A percentile compares a stretch with the other conserved stretches of the same genome.
phyloP scores from a whole-genome alignment of 768 basidiomycete species.

The Amanita muscaria region DNA sequence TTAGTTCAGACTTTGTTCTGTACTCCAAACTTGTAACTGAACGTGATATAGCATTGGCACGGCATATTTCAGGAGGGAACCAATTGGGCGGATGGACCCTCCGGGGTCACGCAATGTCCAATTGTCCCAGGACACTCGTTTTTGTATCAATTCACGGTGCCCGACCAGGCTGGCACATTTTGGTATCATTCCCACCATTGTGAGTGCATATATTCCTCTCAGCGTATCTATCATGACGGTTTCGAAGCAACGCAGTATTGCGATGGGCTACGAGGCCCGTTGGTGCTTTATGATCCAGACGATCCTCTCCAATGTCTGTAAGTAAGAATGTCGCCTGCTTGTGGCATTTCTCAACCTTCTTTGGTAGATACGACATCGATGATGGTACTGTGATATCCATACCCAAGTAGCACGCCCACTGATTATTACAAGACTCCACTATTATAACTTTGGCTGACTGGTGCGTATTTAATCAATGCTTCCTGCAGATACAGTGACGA shows the following conservation, averaged over 20 bases:
- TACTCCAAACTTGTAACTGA: neutral
- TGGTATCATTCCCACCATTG: constrained; percentile 25
- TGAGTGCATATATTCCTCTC: constrained; percentile 14
- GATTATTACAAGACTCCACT: constrained; percentile 19
- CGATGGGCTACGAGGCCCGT: constrained; percentile 17
- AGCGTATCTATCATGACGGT: neutral
- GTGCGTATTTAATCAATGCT: constrained; percentile 18
- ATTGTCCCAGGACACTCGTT: constrained; percentile 29
- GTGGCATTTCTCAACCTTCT: neutral
- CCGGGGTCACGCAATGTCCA: constrained; percentile 33
- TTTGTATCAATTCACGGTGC: constrained; percentile 27
- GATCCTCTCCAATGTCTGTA: constrained; percentile 13
- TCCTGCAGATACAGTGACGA: neutral
- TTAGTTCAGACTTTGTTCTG: constrained; percentile 12
- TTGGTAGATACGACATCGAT: constrained; percentile 20
- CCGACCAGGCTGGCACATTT: constrained; percentile 20
- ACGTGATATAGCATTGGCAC: constrained; percentile 31
- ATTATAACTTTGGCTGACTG: constrained; percentile 45
- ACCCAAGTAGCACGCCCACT: neutral
- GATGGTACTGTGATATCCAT: constrained; percentile 5
- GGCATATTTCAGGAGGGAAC: constrained; percentile 34
- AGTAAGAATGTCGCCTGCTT: neutral
- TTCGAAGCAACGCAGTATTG: constrained; percentile 15
- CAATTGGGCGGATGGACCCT: constrained; percentile 27
- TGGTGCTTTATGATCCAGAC: constrained; percentile 16